A percentile compares a stretch with the other conserved stretches of the same genome.
These are phyloP conservation scores for Neocallimastix lanati DNA, from an alignment of 192 early-diverging fungal species.

Conservation along the genomic window DNA sequence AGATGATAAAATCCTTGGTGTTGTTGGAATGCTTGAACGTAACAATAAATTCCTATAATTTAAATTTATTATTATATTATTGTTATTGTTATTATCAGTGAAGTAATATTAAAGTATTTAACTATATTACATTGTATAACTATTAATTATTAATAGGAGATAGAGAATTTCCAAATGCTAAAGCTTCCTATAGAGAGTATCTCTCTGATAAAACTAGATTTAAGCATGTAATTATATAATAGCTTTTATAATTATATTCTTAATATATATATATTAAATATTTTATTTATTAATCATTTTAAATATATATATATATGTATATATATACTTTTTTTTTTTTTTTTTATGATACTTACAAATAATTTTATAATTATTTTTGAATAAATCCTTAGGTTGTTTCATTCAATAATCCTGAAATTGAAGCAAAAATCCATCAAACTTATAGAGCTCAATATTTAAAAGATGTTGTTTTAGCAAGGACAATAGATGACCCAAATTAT, in stretches of 20 bases:
- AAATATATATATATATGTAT: too few species aligned
- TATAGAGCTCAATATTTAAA: conserved; percentile 76
- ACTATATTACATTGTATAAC: not conserved
- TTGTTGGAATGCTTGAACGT: conserved; percentile 80
- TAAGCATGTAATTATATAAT: conserved; percentile 14
- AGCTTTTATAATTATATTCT: too few species aligned
- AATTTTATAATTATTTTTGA: too few species aligned
- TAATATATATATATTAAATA: too few species aligned
- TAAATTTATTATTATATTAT: too few species aligned
- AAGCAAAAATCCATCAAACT: conserved; percentile 66
- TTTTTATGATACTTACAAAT: too few species aligned
- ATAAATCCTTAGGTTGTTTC: conserved; percentile 32
- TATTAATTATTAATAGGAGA: conserved; percentile 32
- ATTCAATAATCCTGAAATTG: conserved; percentile 46
- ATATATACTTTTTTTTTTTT: too few species aligned
- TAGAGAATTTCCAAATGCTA: conserved; percentile 42
- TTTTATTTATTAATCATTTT: too few species aligned
- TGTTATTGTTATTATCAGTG: too few species aligned
- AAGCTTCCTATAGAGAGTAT: conserved; percentile 60
- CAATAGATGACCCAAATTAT: conserved; percentile 60
- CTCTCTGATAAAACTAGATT: conserved; percentile 19
- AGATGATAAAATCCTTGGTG: conserved; percentile 54
- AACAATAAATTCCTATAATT: too few species aligned
- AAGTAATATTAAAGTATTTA: too few species aligned
- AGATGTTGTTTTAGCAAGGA: conserved; percentile 57